Conservation (phyloP, 2,329 filamentous ascomycete species). For the Clarireedia hainanense region DNA sequence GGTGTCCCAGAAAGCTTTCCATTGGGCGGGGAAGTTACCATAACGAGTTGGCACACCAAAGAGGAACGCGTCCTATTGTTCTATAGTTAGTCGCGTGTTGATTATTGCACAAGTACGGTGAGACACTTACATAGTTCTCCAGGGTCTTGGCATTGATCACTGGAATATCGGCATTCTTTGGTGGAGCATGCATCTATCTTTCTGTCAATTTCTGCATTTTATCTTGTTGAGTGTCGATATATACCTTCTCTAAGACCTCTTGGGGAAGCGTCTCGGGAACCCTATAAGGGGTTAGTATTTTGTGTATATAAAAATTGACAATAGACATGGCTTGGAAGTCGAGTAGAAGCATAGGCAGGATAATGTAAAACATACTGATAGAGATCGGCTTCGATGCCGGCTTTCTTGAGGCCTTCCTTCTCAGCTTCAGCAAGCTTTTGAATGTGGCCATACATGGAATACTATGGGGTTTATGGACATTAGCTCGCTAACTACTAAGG, state of each 20-base stretch:
- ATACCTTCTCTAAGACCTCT: conserved; percentile 65
- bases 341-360: neutral
- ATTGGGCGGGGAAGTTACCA: conserved; percentile 95
- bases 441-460: conserved; percentile 94
- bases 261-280: conserved; percentile 78
- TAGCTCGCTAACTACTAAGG: neutral
- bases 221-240: too few species aligned
- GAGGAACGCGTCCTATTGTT: conserved; percentile 64
- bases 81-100: neutral
- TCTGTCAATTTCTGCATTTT: too few species aligned
- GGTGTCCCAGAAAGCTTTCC: conserved; percentile 83
- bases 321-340: neutral
- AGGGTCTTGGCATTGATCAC: conserved; percentile 53
- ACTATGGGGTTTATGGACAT: conserved; percentile 41
- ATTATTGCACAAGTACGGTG: neutral
- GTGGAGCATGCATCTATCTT: conserved; percentile 68
- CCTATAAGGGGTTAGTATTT: conserved; percentile 8
- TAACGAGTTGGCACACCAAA: conserved; percentile 93
- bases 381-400: conserved; percentile 73
- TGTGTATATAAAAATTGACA: neutral
- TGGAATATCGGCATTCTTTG: conserved; percentile 59
- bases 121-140: conserved; percentile 46
- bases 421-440: conserved; percentile 77
- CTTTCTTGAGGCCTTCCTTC: conserved; percentile 80
- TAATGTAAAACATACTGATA: conserved; percentile 35